phyloP scores from a whole-genome alignment of 2,329 filamentous ascomycete species.

The Juglanconis sp. region DNA sequence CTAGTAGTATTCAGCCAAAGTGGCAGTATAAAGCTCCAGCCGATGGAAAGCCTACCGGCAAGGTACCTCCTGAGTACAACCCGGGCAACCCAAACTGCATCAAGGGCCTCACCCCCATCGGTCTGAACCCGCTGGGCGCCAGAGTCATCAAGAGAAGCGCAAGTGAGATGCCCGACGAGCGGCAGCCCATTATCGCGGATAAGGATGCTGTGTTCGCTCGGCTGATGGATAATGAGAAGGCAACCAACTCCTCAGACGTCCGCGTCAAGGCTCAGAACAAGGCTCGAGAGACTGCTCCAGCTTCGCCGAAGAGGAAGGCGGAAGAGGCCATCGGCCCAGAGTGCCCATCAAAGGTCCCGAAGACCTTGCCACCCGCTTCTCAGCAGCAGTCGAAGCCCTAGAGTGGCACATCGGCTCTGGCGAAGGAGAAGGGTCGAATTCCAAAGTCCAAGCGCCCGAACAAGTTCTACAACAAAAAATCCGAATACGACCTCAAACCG shows the following conservation, averaged over 20 bases:
- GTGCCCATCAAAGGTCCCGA: not conserved
- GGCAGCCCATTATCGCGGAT: not conserved
- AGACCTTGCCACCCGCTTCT: not conserved
- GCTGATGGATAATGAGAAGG: no score
- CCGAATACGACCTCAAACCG: not conserved
- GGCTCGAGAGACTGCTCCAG: not conserved
- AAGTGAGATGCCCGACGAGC: not conserved
- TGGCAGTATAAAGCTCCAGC: not conserved
- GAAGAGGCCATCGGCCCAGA: not conserved
- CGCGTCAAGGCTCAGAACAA: no score
- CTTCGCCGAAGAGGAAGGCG: not conserved
- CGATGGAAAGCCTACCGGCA: not conserved
- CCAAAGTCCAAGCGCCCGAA: not conserved
- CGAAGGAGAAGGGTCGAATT: not conserved
- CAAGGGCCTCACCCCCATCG: not conserved
- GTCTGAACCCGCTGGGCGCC: not conserved
- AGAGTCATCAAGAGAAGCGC: not conserved
- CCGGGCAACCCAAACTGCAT: not conserved
- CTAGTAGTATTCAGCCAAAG: conserved; percentile 21
- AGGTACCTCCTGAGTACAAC: not conserved
- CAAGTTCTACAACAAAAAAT: not conserved
- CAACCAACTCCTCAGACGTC: no score
- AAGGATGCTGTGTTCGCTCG: not conserved
- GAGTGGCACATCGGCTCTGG: not conserved
- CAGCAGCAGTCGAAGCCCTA: not conserved